phyloP scores from a whole-genome alignment of 192 early-diverging fungal genomes.

The Coemansia sp. region DNA sequence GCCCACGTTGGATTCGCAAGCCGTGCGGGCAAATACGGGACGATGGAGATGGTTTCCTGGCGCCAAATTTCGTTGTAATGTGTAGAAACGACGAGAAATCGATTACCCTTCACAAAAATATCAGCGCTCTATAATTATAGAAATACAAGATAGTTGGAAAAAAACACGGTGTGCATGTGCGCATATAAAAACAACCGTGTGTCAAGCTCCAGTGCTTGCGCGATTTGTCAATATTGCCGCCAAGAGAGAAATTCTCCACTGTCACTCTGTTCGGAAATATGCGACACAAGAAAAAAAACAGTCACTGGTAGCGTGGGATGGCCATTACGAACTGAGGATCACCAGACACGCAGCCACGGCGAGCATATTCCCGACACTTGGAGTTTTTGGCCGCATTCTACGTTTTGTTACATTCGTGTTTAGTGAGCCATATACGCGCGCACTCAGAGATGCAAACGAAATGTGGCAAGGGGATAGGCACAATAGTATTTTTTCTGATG shows the following conservation, averaged over 20 bases:
- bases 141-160: not conserved
- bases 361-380: not conserved
- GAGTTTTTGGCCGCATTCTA: not conserved
- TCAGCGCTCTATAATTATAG: not conserved
- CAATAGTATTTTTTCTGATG: not conserved
- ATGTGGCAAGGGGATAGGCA: not conserved
- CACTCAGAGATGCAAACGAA: not conserved
- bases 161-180: not conserved
- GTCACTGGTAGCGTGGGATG: not conserved
- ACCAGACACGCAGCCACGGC: not conserved
- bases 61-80: not conserved
- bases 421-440: not conserved
- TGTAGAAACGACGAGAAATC: no score
- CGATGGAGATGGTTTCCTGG: not conserved
- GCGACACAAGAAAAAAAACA: not conserved
- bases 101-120: not conserved
- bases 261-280: slow-evolving; percentile 1
- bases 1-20: not conserved
- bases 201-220: not conserved
- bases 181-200: not conserved
- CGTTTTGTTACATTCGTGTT: not conserved
- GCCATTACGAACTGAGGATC: not conserved
- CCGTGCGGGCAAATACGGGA: not conserved
- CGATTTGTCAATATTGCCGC: slow-evolving; percentile 12
- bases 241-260: not conserved